Base-by-base conservation (phyloP, 1,284 basidiomycete genomes). In the Apiotrichum gamsii region DNA sequence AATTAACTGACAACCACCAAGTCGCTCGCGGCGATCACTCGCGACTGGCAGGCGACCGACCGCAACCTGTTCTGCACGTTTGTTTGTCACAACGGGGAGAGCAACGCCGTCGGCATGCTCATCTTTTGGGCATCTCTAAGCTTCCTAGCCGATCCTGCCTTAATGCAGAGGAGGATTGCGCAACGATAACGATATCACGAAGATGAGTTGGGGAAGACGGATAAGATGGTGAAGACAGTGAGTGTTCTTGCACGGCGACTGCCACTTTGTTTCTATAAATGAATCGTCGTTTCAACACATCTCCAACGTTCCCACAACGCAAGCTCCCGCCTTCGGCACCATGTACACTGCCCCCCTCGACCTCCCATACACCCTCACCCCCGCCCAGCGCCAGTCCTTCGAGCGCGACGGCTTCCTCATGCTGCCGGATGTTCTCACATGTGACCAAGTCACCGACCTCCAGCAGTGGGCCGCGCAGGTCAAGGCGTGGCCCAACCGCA, bases 401-500 rank as follows among this genome's bases (percentile, higher is more conserved):
- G 45, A 51, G 33, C 25, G 40, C n/a, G 48, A 62, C 31, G 62
- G 62, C 32, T 64, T 52, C 50, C 55, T 64, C 33, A 47, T 59
- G 35, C 45, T 64, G 24, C 34, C 49, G 14, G 56, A 59, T 43
- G 53, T 61, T 30, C 54, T 62, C 29, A 39, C 28, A 20, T 33
- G 48, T 10, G 40, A 47, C 15, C 52, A 64, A 40, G 46, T 47
- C 31, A 39, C 45, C 29, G 54, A 53, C 43, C 42, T 68, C 19
- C 51, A 62, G 42, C 10, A 16, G 9, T 67, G 65, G 65, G 51
- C 60, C 4, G 48, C 47, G 30, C 59, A 67, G 42, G 61, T 68
- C 38, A 62, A 67, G 45, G 47, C 28, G 20, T 63, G 58, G 60
- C 63, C 63, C 13, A 49, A 60, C 32, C 49, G 57, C n/a, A 39